Evolutionary conservation across 2,329 filamentous ascomycete species (phyloP), one percentile per base, ranked within the genome.

Genomic region (Elsinoe batatas): DNA sequence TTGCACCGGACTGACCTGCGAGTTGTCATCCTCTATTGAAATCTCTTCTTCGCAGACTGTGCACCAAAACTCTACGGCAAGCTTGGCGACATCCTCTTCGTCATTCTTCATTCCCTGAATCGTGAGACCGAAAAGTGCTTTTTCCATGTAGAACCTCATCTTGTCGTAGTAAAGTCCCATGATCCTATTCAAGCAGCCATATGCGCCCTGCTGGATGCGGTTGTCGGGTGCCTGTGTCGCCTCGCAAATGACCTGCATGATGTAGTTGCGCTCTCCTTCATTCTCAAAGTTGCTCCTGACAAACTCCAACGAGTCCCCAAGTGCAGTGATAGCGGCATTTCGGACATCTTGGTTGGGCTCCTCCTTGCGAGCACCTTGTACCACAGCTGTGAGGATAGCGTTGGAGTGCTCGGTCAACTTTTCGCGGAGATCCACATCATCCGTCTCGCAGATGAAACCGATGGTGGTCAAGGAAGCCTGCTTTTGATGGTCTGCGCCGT

Each of bases 121-220:
- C 37, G 93, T 98, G 38, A 98, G 80, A 57, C 93, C 93, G 65
- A 98, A 98, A 42, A 98, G 80, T 35, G 93, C 93, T 82, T 97
- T 97, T 79, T 98, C 93, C 93, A 98, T 98, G 77, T 98, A 98
- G 75, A 96, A 98, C 66, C 91, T 86, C 93, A 98, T 98, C 76
- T 96, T 94, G 67, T 98, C 93, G 72, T 98, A 98, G 79, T 98
- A 98, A 61, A 96, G 81, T 59, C 81, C 88, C 93, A 98, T 98
- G 72, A 98, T 97, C 67, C 93, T 84, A 80, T 98, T 98, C 63
- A 98, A 76, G 71, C 93, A 97, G 65, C 93, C 93, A 70, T 96
- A 98, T 42, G 93, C 88, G 59, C 90, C 91, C 70, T 95, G 89
- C 73, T 97, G 91, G 71, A 98, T 94, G 68, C 90, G 83, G 58